These are phyloP conservation scores for Chalara sp. DNA, from an alignment of 2,329 filamentous ascomycete genomes.

Conservation along the genomic window DNA sequence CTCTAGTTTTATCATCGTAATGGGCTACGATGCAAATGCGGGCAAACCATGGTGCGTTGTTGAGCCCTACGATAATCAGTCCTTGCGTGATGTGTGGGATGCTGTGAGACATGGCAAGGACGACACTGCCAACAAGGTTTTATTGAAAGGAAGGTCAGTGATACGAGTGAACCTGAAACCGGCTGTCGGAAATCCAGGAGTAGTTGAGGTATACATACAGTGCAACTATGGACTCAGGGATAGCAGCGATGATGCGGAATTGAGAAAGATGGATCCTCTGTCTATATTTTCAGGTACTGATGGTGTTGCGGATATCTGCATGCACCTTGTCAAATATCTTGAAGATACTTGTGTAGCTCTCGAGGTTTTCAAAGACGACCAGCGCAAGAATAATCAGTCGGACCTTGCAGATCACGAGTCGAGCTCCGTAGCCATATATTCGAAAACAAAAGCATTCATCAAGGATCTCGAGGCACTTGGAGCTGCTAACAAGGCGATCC, in stretches of 20 bases:
- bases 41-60: neutral
- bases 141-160: neutral
- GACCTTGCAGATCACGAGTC: neutral
- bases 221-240: neutral
- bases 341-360: neutral
- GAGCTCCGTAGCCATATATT: neutral
- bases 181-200: neutral
- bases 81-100: neutral
- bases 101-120: neutral
- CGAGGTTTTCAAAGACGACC: neutral
- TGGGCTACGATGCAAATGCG: neutral
- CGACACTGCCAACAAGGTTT: neutral
- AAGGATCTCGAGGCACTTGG: neutral
- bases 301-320: neutral
- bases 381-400: neutral
- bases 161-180: neutral
- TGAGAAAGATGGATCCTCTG: neutral
- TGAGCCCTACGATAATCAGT: neutral
- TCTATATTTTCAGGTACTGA: neutral
- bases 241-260: neutral
- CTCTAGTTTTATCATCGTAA: neutral
- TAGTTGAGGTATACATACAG: neutral
- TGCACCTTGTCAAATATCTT: neutral
- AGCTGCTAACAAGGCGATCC: neutral
- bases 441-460: neutral